Evolutionary conservation across 2,329 filamentous ascomycete species (phyloP), one percentile per base, ranked within the genome.

Genomic region (Colletotrichum sp.): DNA sequence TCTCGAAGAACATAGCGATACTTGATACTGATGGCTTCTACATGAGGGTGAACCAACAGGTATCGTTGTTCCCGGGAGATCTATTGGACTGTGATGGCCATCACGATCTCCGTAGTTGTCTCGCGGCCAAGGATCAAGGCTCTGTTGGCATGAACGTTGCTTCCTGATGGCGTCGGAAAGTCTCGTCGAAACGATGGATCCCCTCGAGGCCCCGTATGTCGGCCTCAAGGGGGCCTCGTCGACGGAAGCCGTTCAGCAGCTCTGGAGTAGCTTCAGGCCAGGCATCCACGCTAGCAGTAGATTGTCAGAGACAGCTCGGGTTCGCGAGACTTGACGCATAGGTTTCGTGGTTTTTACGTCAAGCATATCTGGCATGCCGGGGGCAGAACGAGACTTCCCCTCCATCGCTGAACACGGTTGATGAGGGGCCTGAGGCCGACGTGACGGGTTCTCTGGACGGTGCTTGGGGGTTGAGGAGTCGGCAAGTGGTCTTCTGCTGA

Each of bases 351-450:
- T 0, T 52, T 52, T 21, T 52, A 21, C 44, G 10, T 52, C n/a
- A 24, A 52, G 44, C 44, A 52, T 3, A 3, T 21, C 44, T 10
- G n/a, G n/a, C 2, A 52, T 52, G n/a, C 10, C 6, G 1, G n/a
- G 44, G n/a, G 12, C 6, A 52, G 1, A 4, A 13, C n/a, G n/a
- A 2, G 2, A 52, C n/a, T 0, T 52, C n/a, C n/a, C n/a, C 10
- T 52, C 44, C 2, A 24, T 21, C n/a, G 44, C 44, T 21, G 44
- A 0, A 21, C 10, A 1, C 44, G 6, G 44, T 8, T 8, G 24
- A 4, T 3, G 24, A 24, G 24, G 24, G n/a, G n/a, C n/a, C n/a
- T 24, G 24, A 24, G 24, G 44, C n/a, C n/a, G 44, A 21, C 0
- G n/a, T 13, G 36, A 13, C 0, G 0, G 3, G 10, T 12, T 49